These are phyloP conservation scores for Prunus dulcis DNA, from an alignment of 306 rosid species.

Conservation along the genomic window DNA sequence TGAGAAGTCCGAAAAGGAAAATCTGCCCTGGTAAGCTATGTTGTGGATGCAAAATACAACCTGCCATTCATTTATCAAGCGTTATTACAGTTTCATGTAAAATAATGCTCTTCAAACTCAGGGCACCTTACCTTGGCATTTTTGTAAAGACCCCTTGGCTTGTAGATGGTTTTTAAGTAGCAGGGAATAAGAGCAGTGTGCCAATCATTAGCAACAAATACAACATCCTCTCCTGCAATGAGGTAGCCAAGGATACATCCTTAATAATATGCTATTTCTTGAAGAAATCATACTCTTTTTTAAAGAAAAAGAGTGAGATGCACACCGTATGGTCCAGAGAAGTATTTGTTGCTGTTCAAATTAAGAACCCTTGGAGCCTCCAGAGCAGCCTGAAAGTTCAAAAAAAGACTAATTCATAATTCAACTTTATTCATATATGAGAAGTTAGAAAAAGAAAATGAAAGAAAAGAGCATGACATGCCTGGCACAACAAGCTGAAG, in stretches of 20 bases:
- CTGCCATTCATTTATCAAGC: slow-evolving; percentile 20
- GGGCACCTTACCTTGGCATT: slow-evolving; percentile 38
- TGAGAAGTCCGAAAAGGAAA: slow-evolving; percentile 32
- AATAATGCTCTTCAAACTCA: not conserved
- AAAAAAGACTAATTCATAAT: not conserved
- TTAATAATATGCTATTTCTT: not conserved
- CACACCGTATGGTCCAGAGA: slow-evolving; percentile 50
- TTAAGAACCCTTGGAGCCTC: slow-evolving; percentile 45
- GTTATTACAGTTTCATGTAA: slow-evolving; percentile 9
- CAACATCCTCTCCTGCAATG: slow-evolving; percentile 43
- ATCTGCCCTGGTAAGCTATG: slow-evolving; percentile 57
- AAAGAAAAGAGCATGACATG: not conserved
- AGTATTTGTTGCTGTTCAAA: slow-evolving; percentile 36
- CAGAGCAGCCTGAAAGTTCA: slow-evolving; percentile 43
- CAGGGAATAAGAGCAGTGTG: slow-evolving; percentile 51
- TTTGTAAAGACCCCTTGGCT: slow-evolving; percentile 37
- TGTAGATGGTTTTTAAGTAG: slow-evolving; percentile 39
- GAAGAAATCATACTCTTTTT: not conserved
- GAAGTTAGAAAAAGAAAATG: not conserved
- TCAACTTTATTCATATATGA: not conserved
- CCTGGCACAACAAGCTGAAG: slow-evolving; percentile 49
- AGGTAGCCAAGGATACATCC: not conserved
- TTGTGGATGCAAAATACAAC: slow-evolving; percentile 54
- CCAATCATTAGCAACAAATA: slow-evolving; percentile 48
- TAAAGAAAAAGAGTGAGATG: not conserved